phyloP scores from a whole-genome alignment of 768 basidiomycete genomes.

The Panaeolus papilionaceus region DNA sequence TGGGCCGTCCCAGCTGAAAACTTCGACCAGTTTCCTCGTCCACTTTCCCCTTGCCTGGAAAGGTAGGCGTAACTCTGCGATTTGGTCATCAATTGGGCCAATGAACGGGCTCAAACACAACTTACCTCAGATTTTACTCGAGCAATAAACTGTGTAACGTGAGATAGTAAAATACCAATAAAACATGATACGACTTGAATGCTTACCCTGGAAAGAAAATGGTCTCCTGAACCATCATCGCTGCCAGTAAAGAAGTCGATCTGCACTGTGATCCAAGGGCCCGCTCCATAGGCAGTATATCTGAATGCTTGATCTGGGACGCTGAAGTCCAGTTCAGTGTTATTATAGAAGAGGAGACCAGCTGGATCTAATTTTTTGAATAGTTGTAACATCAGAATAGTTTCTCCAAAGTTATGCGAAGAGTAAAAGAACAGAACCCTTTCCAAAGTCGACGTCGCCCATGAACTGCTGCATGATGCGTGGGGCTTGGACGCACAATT shows the following conservation, averaged over 20 bases:
- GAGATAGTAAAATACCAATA: neutral
- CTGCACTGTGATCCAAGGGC: neutral
- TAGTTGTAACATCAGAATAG: no score
- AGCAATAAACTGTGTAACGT: neutral
- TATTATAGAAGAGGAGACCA: neutral
- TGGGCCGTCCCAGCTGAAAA: no score
- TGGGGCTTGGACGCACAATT: conserved; percentile 8
- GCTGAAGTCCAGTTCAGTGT: neutral
- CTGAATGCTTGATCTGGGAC: neutral
- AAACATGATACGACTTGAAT: neutral
- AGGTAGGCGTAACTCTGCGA: no score
- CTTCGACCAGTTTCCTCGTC: no score
- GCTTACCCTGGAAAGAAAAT: conserved; percentile 2
- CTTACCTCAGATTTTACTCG: no score
- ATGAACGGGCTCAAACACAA: no score
- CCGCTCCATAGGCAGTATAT: neutral
- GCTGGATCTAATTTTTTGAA: neutral
- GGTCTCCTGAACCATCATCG: neutral
- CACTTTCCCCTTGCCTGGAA: no score
- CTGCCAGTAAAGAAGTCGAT: neutral
- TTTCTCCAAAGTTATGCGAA: no score
- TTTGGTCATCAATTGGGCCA: no score
- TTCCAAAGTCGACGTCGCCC: neutral
- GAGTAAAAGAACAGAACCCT: neutral
- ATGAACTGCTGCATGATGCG: conserved; percentile 17